phyloP scores from a whole-genome alignment of 805 yeast species.

The Candida odintsovae region DNA sequence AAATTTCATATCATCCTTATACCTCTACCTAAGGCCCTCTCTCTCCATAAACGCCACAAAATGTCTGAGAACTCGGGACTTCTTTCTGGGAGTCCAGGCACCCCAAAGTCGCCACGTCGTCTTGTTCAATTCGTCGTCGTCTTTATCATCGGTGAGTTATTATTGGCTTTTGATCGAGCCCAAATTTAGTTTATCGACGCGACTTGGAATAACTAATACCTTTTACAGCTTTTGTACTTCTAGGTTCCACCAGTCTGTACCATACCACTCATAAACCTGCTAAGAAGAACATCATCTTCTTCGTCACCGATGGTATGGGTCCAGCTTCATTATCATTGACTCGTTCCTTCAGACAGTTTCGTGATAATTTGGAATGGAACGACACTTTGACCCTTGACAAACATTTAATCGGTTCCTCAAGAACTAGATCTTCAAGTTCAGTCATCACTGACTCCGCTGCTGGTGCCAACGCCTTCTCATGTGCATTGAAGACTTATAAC shows the following conservation, averaged over 20 bases:
- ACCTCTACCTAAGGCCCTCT: not conserved
- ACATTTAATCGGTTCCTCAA: constrained; percentile 72
- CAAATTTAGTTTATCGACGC: not conserved
- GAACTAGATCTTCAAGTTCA: constrained; percentile 75
- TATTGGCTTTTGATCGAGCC: not conserved
- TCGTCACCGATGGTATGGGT: constrained; percentile 96
- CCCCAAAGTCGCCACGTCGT: not conserved
- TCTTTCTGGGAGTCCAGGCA: not conserved
- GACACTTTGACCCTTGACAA: constrained; percentile 60
- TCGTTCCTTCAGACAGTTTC: constrained; percentile 63
- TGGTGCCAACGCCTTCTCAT: constrained; percentile 91
- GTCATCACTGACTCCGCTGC: constrained; percentile 94
- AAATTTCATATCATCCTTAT: too few species aligned
- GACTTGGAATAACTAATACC: not conserved
- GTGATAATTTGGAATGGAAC: constrained; percentile 46
- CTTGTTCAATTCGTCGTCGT: not conserved
- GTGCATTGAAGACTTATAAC: constrained; percentile 78
- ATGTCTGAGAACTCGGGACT: not conserved
- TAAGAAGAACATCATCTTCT: constrained; percentile 75
- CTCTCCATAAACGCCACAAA: not conserved
- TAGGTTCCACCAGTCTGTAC: not conserved
- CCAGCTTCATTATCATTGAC: constrained; percentile 82
- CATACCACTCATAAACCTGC: not conserved
- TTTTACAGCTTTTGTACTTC: not conserved
- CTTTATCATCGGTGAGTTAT: not conserved